Percentiles rank a stretch among this genome's conserved stretches.
Conservation (phyloP, 2,329 filamentous ascomycete species). For the Stagonosporopsis cucurbitacearum region DNA sequence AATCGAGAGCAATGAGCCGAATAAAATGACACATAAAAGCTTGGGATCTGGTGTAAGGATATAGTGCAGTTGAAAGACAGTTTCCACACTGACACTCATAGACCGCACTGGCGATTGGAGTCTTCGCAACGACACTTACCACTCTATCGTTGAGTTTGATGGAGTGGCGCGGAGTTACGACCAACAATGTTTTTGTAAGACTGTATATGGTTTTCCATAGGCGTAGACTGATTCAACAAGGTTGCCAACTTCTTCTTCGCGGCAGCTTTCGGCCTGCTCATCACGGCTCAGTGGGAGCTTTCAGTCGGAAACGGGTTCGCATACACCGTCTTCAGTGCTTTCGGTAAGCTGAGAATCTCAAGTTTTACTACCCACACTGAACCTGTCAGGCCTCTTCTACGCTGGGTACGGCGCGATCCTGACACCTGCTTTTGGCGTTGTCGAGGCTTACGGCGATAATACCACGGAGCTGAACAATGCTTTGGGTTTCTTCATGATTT, state of each 20-base stretch:
- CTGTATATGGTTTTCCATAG: neutral
- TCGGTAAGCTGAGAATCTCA: conserved; percentile 47
- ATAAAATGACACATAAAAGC: conserved; percentile 11
- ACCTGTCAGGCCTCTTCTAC: conserved; percentile 55
- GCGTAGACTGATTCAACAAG: neutral
- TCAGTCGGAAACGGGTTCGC: conserved; percentile 60
- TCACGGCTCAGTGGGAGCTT: conserved; percentile 64
- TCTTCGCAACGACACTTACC: conserved; percentile 62
- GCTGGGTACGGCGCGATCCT: conserved; percentile 58
- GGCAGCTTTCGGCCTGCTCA: conserved; percentile 58
- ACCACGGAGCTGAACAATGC: conserved; percentile 57
- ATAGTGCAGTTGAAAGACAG: conserved; percentile 34
- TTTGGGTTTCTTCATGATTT: conserved; percentile 57
- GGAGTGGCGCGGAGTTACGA: conserved; percentile 61
- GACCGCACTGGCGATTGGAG: conserved; percentile 60
- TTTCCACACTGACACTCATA: conserved; percentile 20
- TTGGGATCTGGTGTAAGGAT: conserved; percentile 35
- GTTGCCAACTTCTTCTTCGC: conserved; percentile 63
- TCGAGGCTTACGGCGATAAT: conserved; percentile 53
- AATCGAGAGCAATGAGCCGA: neutral
- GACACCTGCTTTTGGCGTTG: conserved; percentile 56
- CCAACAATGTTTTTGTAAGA: conserved; percentile 56
- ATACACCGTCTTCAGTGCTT: conserved; percentile 62
- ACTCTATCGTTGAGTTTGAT: conserved; percentile 62
- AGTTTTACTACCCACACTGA: neutral